phyloP scores from a whole-genome alignment of 1,284 basidiomycete genomes.

The Leccinum solheimii region DNA sequence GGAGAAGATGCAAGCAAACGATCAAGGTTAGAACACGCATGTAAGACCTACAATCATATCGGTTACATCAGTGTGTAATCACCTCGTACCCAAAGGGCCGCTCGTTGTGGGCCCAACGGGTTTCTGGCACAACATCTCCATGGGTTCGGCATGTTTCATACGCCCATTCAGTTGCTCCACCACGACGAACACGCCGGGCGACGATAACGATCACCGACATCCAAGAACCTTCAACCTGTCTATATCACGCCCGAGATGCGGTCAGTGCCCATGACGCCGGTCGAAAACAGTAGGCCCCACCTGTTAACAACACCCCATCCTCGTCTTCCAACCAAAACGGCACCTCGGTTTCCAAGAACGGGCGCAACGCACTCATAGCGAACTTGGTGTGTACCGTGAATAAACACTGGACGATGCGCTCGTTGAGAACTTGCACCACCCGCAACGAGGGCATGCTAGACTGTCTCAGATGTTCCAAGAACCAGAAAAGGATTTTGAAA shows the following conservation, averaged over 20 bases:
- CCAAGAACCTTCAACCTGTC: background rate
- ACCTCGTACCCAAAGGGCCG: background rate
- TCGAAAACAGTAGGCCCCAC: no score
- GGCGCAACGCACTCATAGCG: slow-evolving; percentile 8
- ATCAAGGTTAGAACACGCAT: background rate
- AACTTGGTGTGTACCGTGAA: slow-evolving; percentile 19
- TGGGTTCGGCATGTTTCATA: background rate
- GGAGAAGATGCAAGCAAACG: background rate
- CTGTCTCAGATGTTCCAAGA: slow-evolving; percentile 15
- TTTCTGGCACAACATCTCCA: background rate
- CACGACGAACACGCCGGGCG: background rate
- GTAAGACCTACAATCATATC: background rate
- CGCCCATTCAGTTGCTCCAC: background rate
- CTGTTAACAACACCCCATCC: no score
- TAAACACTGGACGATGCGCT: slow-evolving; percentile 22
- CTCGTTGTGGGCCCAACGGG: background rate
- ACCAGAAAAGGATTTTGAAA: slow-evolving; percentile 13
- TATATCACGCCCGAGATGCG: no score
- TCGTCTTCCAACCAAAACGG: no score
- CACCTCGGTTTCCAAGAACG: background rate
- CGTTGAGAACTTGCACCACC: slow-evolving; percentile 26
- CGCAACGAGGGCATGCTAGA: slow-evolving; percentile 20
- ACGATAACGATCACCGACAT: slow-evolving; percentile 2
- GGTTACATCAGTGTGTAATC: background rate
- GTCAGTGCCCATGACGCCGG: no score